Evolutionary conservation across 1,139 yeast genomes (phyloP).

Genomic region (Casaregolazyma suthepensis): DNA sequence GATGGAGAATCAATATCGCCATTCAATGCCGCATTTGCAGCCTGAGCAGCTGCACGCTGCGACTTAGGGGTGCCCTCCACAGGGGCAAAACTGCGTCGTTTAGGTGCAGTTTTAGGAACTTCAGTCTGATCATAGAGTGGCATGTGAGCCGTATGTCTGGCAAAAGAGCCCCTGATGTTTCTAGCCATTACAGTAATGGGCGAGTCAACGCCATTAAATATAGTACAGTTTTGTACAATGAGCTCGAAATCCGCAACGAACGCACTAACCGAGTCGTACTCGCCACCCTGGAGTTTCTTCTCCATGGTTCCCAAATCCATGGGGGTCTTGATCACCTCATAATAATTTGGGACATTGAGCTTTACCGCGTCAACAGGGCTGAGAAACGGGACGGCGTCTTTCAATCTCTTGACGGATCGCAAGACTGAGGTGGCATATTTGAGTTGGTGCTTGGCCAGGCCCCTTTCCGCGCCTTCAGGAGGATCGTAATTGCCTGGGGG

Average conservation of each 20-base stretch:
- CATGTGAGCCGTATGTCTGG: conserved; percentile 86
- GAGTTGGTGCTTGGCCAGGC: conserved; percentile 84
- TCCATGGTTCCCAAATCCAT: conserved; percentile 95
- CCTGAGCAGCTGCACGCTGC: conserved; percentile 23
- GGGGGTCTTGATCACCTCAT: conserved; percentile 75
- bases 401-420: conserved; percentile 74
- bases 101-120: conserved; percentile 32
- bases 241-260: conserved; percentile 75
- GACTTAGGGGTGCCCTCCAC: conserved; percentile 25
- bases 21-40: conserved; percentile 13
- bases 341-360: conserved; percentile 85
- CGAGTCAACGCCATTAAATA: conserved; percentile 80
- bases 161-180: conserved; percentile 85
- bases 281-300: conserved; percentile 60
- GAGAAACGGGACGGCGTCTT: conserved; percentile 87
- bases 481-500: conserved; percentile 19
- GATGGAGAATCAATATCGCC: conserved; percentile 23
- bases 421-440: conserved; percentile 44
- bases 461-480: conserved; percentile 33
- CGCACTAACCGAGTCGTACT: conserved; percentile 64
- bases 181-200: conserved; percentile 87
- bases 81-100: conserved; percentile 24
- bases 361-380: conserved; percentile 87
- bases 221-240: conserved; percentile 75
- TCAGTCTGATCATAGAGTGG: conserved; percentile 67